Conservation (phyloP, 2,329 filamentous ascomycete genomes). For the Zopfia rhizophila region DNA sequence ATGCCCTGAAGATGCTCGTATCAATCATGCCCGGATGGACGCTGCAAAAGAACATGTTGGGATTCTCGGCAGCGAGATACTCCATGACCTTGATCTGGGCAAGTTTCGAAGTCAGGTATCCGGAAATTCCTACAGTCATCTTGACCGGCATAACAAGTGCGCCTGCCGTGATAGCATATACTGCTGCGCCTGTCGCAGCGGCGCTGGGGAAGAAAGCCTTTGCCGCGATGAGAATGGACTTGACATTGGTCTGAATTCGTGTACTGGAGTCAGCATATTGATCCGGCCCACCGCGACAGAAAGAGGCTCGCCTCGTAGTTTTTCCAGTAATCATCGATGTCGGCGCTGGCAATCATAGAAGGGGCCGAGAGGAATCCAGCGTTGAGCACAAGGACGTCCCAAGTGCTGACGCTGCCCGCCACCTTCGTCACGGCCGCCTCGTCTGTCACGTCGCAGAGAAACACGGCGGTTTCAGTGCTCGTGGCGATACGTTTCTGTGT, state of each 20-base stretch:
- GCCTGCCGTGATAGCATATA: conserved; percentile 17
- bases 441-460: conserved; percentile 23
- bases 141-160: conserved; percentile 19
- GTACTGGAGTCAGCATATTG: no score
- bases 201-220: conserved; percentile 30
- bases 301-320: conserved; percentile 26
- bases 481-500: conserved; percentile 11
- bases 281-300: neutral
- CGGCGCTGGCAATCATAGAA: conserved; percentile 13
- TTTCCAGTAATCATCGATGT: conserved; percentile 28
- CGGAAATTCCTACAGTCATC: conserved; percentile 27
- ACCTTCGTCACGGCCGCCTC: conserved; percentile 20
- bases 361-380: conserved; percentile 25
- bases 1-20: conserved; percentile 40
- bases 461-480: conserved; percentile 3
- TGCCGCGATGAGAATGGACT: conserved; percentile 23
- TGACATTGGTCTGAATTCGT: conserved; percentile 27
- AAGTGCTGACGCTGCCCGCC: conserved; percentile 22
- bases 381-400: conserved; percentile 34
- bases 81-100: conserved; percentile 44
- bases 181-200: conserved; percentile 6
- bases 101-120: conserved; percentile 49
- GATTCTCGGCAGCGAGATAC: conserved; percentile 42
- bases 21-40: conserved; percentile 47
- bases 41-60: conserved; percentile 40